These are phyloP conservation scores for Colletotrichum sp. DNA, from an alignment of 2,329 filamentous ascomycete species.

Conservation along the genomic window DNA sequence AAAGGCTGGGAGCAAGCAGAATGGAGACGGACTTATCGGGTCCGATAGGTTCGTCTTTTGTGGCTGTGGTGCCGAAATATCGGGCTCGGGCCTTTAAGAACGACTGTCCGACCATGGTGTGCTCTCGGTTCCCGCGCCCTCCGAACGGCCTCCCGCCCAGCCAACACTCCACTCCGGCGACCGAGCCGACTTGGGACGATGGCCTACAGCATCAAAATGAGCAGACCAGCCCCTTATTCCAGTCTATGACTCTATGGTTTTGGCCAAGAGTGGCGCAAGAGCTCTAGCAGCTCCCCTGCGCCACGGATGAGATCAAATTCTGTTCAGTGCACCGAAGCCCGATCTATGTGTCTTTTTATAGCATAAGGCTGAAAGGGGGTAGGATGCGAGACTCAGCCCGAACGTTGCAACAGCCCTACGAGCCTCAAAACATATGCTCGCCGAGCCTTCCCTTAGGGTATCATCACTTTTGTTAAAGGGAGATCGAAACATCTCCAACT, in stretches of 20 bases:
- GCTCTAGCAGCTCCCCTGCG: not conserved
- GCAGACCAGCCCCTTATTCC: not conserved
- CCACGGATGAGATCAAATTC: not conserved
- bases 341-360: not conserved
- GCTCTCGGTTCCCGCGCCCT: constrained; percentile 3
- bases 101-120: not conserved
- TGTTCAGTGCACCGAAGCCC: not conserved
- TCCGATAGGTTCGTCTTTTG: not conserved
- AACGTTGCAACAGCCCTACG: not conserved
- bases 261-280: constrained; percentile 11
- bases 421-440: not conserved
- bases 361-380: not conserved
- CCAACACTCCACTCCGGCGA: not conserved
- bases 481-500: not conserved
- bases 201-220: not conserved
- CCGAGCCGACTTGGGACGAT: not conserved
- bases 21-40: not conserved
- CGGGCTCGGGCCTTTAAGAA: not conserved
- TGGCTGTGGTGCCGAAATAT: not conserved
- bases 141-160: not conserved
- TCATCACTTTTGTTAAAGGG: not conserved
- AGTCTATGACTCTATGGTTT: not conserved
- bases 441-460: not conserved
- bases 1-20: not conserved
- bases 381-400: constrained; percentile 1